Base-by-base conservation (phyloP, 73 alveolate species). In the Blepharisma japonicum region DNA sequence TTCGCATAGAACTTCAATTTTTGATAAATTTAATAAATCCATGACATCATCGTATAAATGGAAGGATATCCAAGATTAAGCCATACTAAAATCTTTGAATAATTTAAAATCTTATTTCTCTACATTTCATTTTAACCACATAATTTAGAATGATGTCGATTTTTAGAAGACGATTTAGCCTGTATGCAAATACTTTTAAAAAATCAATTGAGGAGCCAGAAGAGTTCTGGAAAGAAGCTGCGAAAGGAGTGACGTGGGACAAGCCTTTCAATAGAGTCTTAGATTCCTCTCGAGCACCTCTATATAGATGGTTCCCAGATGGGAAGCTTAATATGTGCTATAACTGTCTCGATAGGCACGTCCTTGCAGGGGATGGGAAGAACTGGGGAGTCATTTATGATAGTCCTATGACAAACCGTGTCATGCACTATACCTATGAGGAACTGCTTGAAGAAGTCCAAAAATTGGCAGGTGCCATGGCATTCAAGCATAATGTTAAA, bases 341-440 rank as follows among this genome's bases (percentile, higher is more conserved):
- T 83, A 96, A 97, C 83, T 97, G 98, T 38, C 81, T 97, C 21
- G 99, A 97, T 86, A 79, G 98, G 7, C 99, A 97, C 80, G 91
- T 96, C 20, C 91, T 86, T 27, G 84, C 83, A 47, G 94, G 94
- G 5, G 76, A 71, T 20, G 96, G 97, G 7, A 86, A 83, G 67
- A 80, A 56, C 21, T 49, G 49, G 0, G 99, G 97, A 6, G 79
- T 95, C 53, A 83, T 87, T 71, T 95, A 90, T 77, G 97, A 95
- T 66, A 79, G 94, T 8, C 93, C 94, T 21, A 79, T 89, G 83
- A 77, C 92, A 11, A 71, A 91, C 54, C 47, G 87, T 47, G 74
- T 77, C 53, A 71, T 76, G 80, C 80, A 88, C 79, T 90, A 74
- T 88, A 90, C 99, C 7, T 96, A 84, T 79, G 81, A 84, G 6